phyloP scores from a whole-genome alignment of 2,329 filamentous ascomycete species.

The Davidsoniella eucalypti region DNA sequence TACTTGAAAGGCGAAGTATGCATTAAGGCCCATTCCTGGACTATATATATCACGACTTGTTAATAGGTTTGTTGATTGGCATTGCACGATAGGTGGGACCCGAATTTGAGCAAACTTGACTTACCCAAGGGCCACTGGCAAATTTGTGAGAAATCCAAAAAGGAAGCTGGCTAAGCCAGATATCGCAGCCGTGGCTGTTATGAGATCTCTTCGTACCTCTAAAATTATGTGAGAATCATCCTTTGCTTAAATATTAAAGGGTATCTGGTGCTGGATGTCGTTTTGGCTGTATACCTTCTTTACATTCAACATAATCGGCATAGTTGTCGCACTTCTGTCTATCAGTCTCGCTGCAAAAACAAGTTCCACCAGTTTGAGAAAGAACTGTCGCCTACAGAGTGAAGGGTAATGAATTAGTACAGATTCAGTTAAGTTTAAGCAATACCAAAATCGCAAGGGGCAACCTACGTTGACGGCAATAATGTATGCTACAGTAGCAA shows the following conservation, averaged over 20 bases:
- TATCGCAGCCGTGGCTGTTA: conserved; percentile 71
- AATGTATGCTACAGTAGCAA: conserved; percentile 72
- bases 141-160: conserved; percentile 68
- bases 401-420: not conserved
- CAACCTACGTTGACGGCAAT: conserved; percentile 50
- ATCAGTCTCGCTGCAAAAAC: conserved; percentile 38
- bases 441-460: too few relatives aligned
- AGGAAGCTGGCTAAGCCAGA: conserved; percentile 57
- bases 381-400: conserved; percentile 48
- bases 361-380: conserved; percentile 61
- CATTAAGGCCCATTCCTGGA: conserved; percentile 51
- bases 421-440: not conserved
- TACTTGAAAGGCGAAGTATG: conserved; percentile 52
- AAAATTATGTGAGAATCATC: not conserved
- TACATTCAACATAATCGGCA: conserved; percentile 27
- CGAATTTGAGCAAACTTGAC: conserved; percentile 3
- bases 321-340: conserved; percentile 33
- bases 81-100: not conserved
- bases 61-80: conserved; percentile 2
- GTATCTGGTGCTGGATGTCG: not conserved
- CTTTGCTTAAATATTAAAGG: too few relatives aligned
- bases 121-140: conserved; percentile 37
- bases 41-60: conserved; percentile 22
- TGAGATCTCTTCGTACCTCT: conserved; percentile 56
- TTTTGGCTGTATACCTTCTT: conserved; percentile 24